Base-by-base conservation (phyloP, 345 rosid species). In the Toxicodendron radicans region DNA sequence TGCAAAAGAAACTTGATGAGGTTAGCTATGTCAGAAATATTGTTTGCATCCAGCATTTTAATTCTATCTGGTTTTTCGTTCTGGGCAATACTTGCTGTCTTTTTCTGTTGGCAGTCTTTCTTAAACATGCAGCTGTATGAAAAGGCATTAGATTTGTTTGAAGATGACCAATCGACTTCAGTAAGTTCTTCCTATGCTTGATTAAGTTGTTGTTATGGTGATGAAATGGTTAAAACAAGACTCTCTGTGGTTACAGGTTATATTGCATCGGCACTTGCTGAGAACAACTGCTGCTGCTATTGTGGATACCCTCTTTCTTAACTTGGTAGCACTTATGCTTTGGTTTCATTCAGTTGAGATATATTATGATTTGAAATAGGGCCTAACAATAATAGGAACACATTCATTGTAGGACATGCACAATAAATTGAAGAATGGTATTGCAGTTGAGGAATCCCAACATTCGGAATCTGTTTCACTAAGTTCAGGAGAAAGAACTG, bases 1-100 rank as follows among this genome's bases (percentile, higher is more conserved):
- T 91, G 85, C 99, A 92, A 82, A 91, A 87, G 85, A 89, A 91
- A 81, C 82, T 95, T 65, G 98, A 95, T 77, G 99, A 95, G 97
- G 99, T 95, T 69, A 66, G 78, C 75, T 78, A n/a, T 67, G 45
- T 17, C 72, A 32, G 64, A 67, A 46, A 57, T 84, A 60, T 56
- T 73, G 72, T 71, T 62, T 35, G 33, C 56, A 60, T 67, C 43
- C 27, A 51, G 20, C 63, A 35, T 61, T 45, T 78, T 65, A 66
- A 58, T 51, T 38, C 43, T n/a, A 49, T 78, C 33, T 54, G 38
- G 17, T 62, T n/a, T 33, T 61, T 51, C 33, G 49, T 57, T 38
- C 18, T 38, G 23, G 70, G 17, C 49, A 59, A n/a, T 21, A 62
- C 58, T 79, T 73, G 51, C 30, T 76, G 51, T 51, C 14, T 43